phyloP scores from a whole-genome alignment of 2,329 filamentous ascomycete genomes.

The Zasmidium cellare region DNA sequence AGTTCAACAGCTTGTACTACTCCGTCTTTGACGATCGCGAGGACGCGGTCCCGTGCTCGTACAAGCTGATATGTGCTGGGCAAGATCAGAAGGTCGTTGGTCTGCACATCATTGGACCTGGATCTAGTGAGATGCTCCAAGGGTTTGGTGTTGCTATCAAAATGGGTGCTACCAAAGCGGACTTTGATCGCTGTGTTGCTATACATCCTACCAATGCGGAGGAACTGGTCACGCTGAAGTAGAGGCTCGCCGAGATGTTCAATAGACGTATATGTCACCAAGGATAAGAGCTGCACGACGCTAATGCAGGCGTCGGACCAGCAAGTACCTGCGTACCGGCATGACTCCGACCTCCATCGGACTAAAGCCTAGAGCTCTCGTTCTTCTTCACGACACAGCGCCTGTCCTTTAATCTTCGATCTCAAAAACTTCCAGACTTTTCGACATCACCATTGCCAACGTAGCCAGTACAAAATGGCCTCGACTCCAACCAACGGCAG shows the following conservation, averaged over 20 bases:
- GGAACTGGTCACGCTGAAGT: slow-evolving; percentile 53
- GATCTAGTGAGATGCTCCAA: slow-evolving; percentile 67
- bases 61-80: slow-evolving; percentile 76
- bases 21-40: slow-evolving; percentile 76
- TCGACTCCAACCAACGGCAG: background rate
- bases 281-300: too few species aligned
- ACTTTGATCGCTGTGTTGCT: slow-evolving; percentile 59
- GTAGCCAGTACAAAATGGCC: background rate
- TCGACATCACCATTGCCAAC: too few species aligned
- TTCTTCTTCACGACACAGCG: too few species aligned
- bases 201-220: slow-evolving; percentile 59
- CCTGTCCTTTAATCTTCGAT: background rate
- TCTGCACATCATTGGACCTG: slow-evolving; percentile 77
- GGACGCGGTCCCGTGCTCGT: slow-evolving; percentile 75
- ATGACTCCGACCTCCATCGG: background rate
- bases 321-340: background rate
- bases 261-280: too few species aligned
- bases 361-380: background rate
- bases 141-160: slow-evolving; percentile 66
- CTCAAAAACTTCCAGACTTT: background rate
- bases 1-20: slow-evolving; percentile 85
- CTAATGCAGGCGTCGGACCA: background rate
- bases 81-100: slow-evolving; percentile 82
- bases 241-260: too few species aligned
- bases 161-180: slow-evolving; percentile 65